These are phyloP conservation scores for Lachnellula hyalina DNA, from an alignment of 2,329 filamentous ascomycete species.

Conservation along the genomic window DNA sequence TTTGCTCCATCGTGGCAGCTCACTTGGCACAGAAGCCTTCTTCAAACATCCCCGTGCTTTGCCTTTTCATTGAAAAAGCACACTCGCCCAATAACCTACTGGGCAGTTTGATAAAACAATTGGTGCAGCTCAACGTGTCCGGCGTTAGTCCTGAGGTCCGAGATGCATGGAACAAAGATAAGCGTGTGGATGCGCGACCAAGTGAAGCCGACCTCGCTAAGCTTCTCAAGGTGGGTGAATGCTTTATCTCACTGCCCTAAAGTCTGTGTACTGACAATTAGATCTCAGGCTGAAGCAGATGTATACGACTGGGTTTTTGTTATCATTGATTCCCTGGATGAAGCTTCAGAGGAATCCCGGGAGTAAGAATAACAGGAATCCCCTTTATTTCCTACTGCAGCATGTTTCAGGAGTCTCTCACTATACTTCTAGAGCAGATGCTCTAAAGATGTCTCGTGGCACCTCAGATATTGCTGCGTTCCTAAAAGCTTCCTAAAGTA, in stretches of 20 bases:
- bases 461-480: too few relatives aligned
- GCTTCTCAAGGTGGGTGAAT: slow-evolving; percentile 3
- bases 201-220: background rate
- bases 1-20: slow-evolving; percentile 12
- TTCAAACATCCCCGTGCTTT: slow-evolving; percentile 7
- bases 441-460: too few relatives aligned
- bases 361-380: too few relatives aligned
- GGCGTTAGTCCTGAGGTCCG: slow-evolving; percentile 1
- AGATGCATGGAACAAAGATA: slow-evolving; percentile 9
- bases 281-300: slow-evolving; percentile 4
- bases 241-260: too few relatives aligned
- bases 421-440: too few relatives aligned
- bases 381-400: too few relatives aligned
- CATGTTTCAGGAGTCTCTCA: too few relatives aligned
- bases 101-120: slow-evolving; percentile 32
- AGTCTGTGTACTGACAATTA: background rate
- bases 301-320: slow-evolving; percentile 17
- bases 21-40: background rate
- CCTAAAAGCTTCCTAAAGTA: too few relatives aligned
- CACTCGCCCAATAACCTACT: slow-evolving; percentile 21
- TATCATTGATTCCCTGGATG: slow-evolving; percentile 17
- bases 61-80: slow-evolving; percentile 14
- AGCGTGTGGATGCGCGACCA: background rate
- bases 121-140: slow-evolving; percentile 17
- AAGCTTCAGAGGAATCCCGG: slow-evolving; percentile 8